phyloP scores from a whole-genome alignment of 306 rosid genomes.

The Delonix regia region DNA sequence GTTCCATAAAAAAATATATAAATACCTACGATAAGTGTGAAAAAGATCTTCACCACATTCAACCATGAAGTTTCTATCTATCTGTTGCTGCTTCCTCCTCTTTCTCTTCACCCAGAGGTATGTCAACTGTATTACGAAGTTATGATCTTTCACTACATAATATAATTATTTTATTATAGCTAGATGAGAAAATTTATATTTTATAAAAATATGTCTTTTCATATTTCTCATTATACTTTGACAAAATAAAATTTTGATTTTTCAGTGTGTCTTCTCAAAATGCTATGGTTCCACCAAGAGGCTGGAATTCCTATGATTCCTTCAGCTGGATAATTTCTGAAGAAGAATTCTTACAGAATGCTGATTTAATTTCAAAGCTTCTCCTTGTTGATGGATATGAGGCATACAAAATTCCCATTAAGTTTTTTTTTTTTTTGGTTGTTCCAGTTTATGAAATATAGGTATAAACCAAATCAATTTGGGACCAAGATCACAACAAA shows the following conservation, averaged over 20 bases:
- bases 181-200: background rate
- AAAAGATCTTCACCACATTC: no score
- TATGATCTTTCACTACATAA: no score
- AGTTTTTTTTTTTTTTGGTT: no score
- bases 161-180: no score
- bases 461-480: no score
- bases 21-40: no score
- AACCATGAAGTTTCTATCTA: constrained; percentile 36
- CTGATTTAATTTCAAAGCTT: constrained; percentile 28
- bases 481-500: no score
- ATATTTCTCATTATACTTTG: background rate
- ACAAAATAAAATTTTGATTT: background rate
- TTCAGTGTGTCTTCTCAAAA: constrained; percentile 52
- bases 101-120: constrained; percentile 47
- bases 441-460: background rate
- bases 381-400: constrained; percentile 22
- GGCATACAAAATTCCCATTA: background rate
- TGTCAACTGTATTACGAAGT: background rate
- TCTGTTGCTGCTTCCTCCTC: constrained; percentile 35
- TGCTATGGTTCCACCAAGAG: constrained; percentile 68
- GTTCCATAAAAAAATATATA: no score
- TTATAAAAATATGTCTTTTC: background rate
- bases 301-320: constrained; percentile 83
- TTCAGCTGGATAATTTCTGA: constrained; percentile 72
- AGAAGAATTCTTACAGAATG: constrained; percentile 52